phyloP scores from a whole-genome alignment of 1,284 basidiomycete genomes.

The Ganoderma lucidum region DNA sequence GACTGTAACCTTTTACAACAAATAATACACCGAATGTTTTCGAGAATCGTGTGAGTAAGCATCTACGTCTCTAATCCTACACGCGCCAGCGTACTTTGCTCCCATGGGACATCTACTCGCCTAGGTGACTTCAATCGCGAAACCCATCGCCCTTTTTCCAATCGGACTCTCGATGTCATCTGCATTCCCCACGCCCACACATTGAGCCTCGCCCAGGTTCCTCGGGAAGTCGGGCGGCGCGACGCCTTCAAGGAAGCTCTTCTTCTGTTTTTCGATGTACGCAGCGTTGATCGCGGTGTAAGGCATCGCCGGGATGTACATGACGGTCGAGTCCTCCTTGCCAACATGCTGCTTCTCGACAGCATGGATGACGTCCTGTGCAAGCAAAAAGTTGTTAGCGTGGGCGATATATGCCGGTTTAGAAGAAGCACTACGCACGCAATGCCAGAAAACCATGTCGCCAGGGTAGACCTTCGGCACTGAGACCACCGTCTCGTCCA shows the following conservation, averaged over 20 bases:
- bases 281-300: conserved; percentile 67
- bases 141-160: conserved; percentile 66
- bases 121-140: conserved; percentile 42
- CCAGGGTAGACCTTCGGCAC: conserved; percentile 80
- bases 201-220: conserved; percentile 62
- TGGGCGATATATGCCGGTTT: not conserved
- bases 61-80: not conserved
- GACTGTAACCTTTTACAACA: conserved; percentile 12
- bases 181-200: conserved; percentile 56
- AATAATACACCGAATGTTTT: not conserved
- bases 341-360: conserved; percentile 82
- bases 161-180: conserved; percentile 55
- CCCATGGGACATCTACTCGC: not conserved
- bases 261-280: conserved; percentile 71
- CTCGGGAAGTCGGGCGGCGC: conserved; percentile 82
- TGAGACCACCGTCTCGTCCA: conserved; percentile 79
- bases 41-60: not conserved
- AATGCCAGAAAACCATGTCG: conserved; percentile 91
- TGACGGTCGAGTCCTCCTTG: conserved; percentile 73
- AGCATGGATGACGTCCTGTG: conserved; percentile 77
- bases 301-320: conserved; percentile 87
- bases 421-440: conserved; percentile 45
- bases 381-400: not conserved
- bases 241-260: conserved; percentile 63
- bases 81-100: not conserved